Conservation (phyloP, 345 rosid species). For the Eutrema japonicum region DNA sequence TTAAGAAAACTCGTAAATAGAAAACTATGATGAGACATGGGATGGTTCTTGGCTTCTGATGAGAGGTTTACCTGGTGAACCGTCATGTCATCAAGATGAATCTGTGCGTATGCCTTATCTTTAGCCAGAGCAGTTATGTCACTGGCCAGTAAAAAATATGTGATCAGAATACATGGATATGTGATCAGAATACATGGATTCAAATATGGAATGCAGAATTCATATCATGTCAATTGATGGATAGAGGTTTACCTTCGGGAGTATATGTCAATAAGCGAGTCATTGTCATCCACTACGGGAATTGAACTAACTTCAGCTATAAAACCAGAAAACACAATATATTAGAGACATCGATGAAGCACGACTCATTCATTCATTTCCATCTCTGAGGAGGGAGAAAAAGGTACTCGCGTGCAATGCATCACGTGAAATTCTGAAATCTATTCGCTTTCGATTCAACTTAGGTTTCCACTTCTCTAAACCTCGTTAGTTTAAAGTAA, state of each 20-base stretch:
- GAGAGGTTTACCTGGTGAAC: constrained; percentile 75
- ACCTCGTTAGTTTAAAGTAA: not conserved
- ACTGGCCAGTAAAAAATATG: constrained; percentile 48
- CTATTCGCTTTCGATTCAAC: constrained; percentile 6
- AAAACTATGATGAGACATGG: constrained; percentile 4
- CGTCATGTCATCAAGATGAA: constrained; percentile 87
- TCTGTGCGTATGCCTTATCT: constrained; percentile 90
- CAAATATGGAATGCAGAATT: constrained; percentile 9
- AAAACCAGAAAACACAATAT: constrained; percentile 29
- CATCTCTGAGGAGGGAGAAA: not conserved
- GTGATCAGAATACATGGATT: constrained; percentile 22
- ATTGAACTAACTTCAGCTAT: constrained; percentile 94
- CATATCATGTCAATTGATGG: constrained; percentile 15
- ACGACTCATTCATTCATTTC: not conserved
- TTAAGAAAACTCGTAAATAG: not conserved
- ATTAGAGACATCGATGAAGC: constrained; percentile 24
- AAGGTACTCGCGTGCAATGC: constrained; percentile 12
- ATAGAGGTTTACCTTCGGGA: constrained; percentile 63
- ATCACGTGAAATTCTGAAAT: not conserved
- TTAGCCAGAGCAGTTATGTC: constrained; percentile 90
- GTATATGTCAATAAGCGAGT: constrained; percentile 78
- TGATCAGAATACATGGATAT: constrained; percentile 24
- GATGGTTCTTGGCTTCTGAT: constrained; percentile 17
- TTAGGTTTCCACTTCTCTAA: constrained; percentile 1
- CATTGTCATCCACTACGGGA: constrained; percentile 86